These are phyloP conservation scores for Beta lomatogona DNA, from an alignment of 179 eudicot species.

Conservation along the genomic window DNA sequence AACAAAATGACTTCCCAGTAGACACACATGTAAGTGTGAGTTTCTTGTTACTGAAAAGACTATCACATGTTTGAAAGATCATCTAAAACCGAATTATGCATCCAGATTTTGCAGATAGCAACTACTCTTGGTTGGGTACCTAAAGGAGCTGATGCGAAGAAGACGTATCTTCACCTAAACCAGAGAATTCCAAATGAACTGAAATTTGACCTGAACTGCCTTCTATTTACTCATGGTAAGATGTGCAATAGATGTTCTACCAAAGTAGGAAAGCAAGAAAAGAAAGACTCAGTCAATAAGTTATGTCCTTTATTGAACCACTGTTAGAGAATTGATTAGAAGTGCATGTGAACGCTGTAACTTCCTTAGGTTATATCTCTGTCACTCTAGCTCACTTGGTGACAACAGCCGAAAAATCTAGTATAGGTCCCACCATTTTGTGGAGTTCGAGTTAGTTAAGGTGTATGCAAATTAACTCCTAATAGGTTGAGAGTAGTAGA, in stretches of 20 bases:
- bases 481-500: not conserved
- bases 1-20: conserved; percentile 83
- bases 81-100: conserved; percentile 21
- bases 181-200: conserved; percentile 66
- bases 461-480: not conserved
- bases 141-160: conserved; percentile 67
- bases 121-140: conserved; percentile 81
- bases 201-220: conserved; percentile 86
- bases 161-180: conserved; percentile 80
- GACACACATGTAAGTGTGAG: conserved; percentile 74
- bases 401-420: not conserved
- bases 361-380: not conserved
- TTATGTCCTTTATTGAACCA: conserved; percentile 62
- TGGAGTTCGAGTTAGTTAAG: not conserved
- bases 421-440: not conserved
- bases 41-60: conserved; percentile 4
- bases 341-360: not conserved
- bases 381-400: not conserved
- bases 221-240: conserved; percentile 83
- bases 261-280: conserved; percentile 42
- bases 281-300: conserved; percentile 37
- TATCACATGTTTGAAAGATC: not conserved
- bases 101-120: conserved; percentile 80
- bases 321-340: conserved; percentile 37
- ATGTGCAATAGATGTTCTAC: conserved; percentile 60